Evolutionary conservation across 1,284 basidiomycete species (phyloP).

Genomic region (Puccinia triticina): DNA sequence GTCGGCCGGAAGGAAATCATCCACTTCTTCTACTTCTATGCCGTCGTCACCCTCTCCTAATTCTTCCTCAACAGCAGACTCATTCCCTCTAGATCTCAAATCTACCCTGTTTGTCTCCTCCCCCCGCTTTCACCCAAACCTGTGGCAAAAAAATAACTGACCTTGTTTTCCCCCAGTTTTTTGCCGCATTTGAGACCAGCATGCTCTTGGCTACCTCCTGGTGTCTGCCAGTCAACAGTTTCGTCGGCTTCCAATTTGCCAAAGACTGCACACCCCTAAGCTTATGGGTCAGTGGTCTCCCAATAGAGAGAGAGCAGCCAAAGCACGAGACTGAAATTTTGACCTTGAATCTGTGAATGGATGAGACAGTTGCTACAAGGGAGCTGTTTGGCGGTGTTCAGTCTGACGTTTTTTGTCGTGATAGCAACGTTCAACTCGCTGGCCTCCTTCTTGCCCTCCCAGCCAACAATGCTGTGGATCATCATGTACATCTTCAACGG

Average conservation of each 20-base stretch:
- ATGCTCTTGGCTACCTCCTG: slow-evolving; percentile 83
- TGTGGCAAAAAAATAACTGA: too few species aligned
- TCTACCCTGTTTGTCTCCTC: slow-evolving; percentile 75
- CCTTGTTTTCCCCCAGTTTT: slow-evolving; percentile 69
- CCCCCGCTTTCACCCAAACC: too few species aligned
- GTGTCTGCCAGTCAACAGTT: too few species aligned
- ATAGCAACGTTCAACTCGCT: slow-evolving; percentile 89
- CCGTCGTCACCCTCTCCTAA: slow-evolving; percentile 83
- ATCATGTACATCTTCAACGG: too few species aligned
- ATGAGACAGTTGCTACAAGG: slow-evolving; percentile 75
- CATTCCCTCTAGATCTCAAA: slow-evolving; percentile 83
- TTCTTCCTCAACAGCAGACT: slow-evolving; percentile 96
- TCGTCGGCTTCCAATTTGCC: slow-evolving; percentile 97
- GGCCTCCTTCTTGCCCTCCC: slow-evolving; percentile 75
- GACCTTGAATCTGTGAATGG: not conserved
- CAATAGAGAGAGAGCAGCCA: not conserved
- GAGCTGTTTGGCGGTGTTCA: slow-evolving; percentile 74
- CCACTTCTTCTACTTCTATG: slow-evolving; percentile 96
- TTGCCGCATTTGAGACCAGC: slow-evolving; percentile 89
- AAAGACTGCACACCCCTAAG: slow-evolving; percentile 96
- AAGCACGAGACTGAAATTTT: slow-evolving; percentile 6
- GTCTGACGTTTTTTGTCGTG: slow-evolving; percentile 81
- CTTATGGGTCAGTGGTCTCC: slow-evolving; percentile 85
- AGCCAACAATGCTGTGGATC: slow-evolving; percentile 82
- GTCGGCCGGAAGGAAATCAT: slow-evolving; percentile 98